phyloP scores from a whole-genome alignment of 2,329 filamentous ascomycete species.

The Colletotrichum sojae region DNA sequence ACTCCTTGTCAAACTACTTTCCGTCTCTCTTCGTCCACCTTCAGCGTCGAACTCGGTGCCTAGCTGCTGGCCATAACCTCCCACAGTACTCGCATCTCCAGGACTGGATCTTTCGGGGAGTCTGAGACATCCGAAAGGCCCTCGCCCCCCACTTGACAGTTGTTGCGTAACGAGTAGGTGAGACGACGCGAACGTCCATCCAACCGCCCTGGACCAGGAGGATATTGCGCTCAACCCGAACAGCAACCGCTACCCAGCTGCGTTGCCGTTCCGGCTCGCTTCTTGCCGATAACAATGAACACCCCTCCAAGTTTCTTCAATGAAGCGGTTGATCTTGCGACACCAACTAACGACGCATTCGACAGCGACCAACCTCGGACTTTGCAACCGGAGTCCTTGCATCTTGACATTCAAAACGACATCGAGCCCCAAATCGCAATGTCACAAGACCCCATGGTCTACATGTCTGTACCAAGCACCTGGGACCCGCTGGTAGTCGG shows the following conservation, averaged over 20 bases:
- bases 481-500: constrained; percentile 30
- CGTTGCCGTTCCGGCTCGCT: neutral
- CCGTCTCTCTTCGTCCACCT: neutral
- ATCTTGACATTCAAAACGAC: constrained; percentile 5
- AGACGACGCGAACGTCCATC: neutral
- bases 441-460: constrained; percentile 29
- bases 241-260: neutral
- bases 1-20: neutral
- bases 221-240: neutral
- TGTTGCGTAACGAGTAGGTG: constrained; percentile 13
- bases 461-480: constrained; percentile 24
- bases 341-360: constrained; percentile 38
- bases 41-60: neutral
- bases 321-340: constrained; percentile 39
- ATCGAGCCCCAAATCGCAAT: constrained; percentile 16
- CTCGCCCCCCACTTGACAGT: neutral
- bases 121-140: neutral
- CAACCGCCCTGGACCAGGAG: constrained; percentile 1
- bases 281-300: constrained; percentile 32
- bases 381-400: constrained; percentile 22
- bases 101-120: neutral
- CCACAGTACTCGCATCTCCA: neutral
- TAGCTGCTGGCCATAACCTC: neutral
- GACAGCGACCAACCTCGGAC: constrained; percentile 38
- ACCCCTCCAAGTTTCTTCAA: constrained; percentile 40